Conservation (phyloP, 208 protist genomes). For the Leishmania aethiopica region DNA sequence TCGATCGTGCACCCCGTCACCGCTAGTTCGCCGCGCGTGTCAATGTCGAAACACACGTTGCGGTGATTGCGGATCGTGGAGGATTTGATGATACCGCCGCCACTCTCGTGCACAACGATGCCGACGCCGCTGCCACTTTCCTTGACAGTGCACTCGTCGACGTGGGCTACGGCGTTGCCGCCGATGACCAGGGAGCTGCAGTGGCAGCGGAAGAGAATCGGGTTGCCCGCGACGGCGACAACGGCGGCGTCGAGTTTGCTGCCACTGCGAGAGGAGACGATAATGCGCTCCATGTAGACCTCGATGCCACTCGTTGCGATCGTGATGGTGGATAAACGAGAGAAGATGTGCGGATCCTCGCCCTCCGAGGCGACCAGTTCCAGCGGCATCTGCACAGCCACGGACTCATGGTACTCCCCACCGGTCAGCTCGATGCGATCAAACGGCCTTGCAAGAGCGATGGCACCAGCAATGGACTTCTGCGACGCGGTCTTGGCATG, state of each 20-base stretch:
- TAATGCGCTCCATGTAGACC: constrained; percentile 70
- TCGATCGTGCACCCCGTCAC: constrained; percentile 63
- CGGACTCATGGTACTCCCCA: constrained; percentile 79
- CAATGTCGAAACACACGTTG: constrained; percentile 59
- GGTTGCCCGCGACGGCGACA: constrained; percentile 54
- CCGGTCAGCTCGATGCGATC: constrained; percentile 86
- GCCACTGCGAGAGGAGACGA: constrained; percentile 61
- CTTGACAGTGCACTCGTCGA: constrained; percentile 72
- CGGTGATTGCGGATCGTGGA: constrained; percentile 66
- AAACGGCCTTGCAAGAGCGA: constrained; percentile 80
- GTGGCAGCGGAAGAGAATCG: constrained; percentile 64
- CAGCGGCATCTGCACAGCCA: constrained; percentile 71
- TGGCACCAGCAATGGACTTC: constrained; percentile 61
- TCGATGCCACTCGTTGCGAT: constrained; percentile 60
- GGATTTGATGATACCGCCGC: constrained; percentile 50
- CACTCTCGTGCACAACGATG: constrained; percentile 62
- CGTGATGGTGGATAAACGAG: constrained; percentile 67
- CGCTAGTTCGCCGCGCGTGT: constrained; percentile 74
- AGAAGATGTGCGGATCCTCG: constrained; percentile 74
- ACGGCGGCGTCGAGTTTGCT: constrained; percentile 67
- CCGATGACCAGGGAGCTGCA: constrained; percentile 70
- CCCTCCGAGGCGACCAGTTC: constrained; percentile 87
- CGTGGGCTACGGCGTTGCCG: constrained; percentile 39
- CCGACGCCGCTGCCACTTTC: constrained; percentile 77
- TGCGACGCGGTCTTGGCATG: constrained; percentile 55